phyloP scores from a whole-genome alignment of 148 eudicot genomes.

The Oxyria digyna region DNA sequence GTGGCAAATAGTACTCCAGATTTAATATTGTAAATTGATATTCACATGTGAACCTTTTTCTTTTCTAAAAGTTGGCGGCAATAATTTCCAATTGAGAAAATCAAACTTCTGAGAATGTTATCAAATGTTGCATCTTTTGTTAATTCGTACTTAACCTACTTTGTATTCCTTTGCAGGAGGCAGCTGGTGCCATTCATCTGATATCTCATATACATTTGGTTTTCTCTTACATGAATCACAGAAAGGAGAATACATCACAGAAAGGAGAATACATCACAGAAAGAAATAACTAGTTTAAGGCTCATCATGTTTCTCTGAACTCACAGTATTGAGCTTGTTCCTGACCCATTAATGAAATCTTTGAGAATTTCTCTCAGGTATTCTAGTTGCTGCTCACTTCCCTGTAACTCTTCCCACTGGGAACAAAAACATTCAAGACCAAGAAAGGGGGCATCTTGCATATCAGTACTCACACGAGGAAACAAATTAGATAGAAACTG shows the following conservation, averaged over 20 bases:
- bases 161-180: background rate
- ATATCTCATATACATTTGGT: background rate
- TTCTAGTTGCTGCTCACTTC: conserved; percentile 63
- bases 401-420: conserved; percentile 87
- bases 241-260: background rate
- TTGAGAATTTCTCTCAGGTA: conserved; percentile 52
- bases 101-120: too few relatives aligned
- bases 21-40: too few relatives aligned
- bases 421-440: background rate
- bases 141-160: background rate
- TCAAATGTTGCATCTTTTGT: too few relatives aligned
- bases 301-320: background rate
- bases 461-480: background rate
- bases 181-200: background rate
- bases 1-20: too few relatives aligned
- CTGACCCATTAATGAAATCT: conserved; percentile 23
- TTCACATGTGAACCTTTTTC: too few relatives aligned
- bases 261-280: background rate
- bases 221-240: background rate
- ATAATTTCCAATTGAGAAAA: too few relatives aligned
- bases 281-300: background rate
- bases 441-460: background rate
- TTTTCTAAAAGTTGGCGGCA: too few relatives aligned
- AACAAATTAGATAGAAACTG: background rate
- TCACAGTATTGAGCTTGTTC: background rate